Conservation (phyloP, 1,284 basidiomycete genomes). For the Stereum hirsutum region DNA sequence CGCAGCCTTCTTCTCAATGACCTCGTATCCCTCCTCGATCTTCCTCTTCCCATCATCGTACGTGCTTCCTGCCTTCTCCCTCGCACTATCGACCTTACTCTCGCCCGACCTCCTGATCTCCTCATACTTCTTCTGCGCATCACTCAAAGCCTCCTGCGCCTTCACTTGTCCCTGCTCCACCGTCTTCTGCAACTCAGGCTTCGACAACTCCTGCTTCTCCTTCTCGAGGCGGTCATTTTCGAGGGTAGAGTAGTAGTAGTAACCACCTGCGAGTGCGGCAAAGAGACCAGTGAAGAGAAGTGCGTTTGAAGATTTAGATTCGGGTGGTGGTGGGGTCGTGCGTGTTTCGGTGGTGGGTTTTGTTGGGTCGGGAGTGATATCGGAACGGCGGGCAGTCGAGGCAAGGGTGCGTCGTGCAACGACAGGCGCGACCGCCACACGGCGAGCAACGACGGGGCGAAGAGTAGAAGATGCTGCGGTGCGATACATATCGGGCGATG, state of each 20-base stretch:
- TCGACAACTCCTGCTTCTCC: neutral
- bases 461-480: neutral
- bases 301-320: neutral
- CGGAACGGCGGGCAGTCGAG: neutral
- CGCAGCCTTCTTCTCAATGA: slow-evolving; percentile 2
- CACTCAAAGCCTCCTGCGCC: neutral
- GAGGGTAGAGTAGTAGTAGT: slow-evolving; percentile 9
- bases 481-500: too few relatives aligned
- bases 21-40: slow-evolving; percentile 6
- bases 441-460: neutral
- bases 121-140: slow-evolving; percentile 1
- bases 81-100: slow-evolving; percentile 5
- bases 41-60: slow-evolving; percentile 6
- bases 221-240: slow-evolving; percentile 4
- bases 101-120: slow-evolving; percentile 2
- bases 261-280: slow-evolving; percentile 8
- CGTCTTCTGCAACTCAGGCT: neutral
- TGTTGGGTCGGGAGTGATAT: slow-evolving; percentile 3
- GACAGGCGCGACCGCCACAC: neutral
- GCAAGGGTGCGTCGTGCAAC: neutral
- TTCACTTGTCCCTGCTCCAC: neutral
- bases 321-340: neutral
- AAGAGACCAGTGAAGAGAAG: slow-evolving; percentile 5
- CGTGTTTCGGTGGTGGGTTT: slow-evolving; percentile 9
- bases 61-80: slow-evolving; percentile 1